A percentile compares a stretch with the other conserved stretches of the same genome.
Evolutionary conservation across 2,329 filamentous ascomycete genomes (phyloP).

Genomic region (Dactylellina sp.): DNA sequence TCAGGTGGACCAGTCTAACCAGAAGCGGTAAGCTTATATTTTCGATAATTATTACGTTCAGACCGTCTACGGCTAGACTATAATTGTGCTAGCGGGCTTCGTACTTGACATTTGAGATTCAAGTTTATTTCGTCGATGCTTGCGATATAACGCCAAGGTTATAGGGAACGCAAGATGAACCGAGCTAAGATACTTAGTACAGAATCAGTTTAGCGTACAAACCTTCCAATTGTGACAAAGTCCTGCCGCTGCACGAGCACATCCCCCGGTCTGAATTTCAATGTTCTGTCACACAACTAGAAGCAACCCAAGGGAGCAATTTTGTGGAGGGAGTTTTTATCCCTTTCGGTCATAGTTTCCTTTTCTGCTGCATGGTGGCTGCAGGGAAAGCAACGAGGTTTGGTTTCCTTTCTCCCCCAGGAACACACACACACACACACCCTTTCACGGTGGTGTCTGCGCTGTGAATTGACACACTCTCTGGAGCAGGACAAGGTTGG

Average conservation of each 20-base stretch:
- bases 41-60: constrained; percentile 16
- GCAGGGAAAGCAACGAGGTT: constrained; percentile 1
- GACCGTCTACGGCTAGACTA: constrained; percentile 36
- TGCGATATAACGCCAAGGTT: constrained; percentile 49
- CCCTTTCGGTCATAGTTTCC: constrained; percentile 30
- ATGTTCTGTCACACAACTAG: constrained; percentile 42
- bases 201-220: constrained; percentile 5
- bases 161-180: constrained; percentile 36
- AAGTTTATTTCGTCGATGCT: constrained; percentile 45
- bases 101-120: constrained; percentile 33
- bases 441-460: no score
- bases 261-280: constrained; percentile 23
- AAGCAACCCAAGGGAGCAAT: constrained; percentile 11
- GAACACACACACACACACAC: no score
- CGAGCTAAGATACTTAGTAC: neutral
- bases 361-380: neutral
- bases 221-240: constrained; percentile 2
- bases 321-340: constrained; percentile 9
- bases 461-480: no score
- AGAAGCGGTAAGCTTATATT: neutral
- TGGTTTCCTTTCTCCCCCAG: no score
- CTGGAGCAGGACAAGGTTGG: constrained; percentile 21
- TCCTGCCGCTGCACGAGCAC: neutral
- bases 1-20: constrained; percentile 4
- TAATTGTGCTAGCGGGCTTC: constrained; percentile 28